Evolutionary conservation across 164 flowering plant genomes (phyloP).

Genomic region (Buxus sempervirens): DNA sequence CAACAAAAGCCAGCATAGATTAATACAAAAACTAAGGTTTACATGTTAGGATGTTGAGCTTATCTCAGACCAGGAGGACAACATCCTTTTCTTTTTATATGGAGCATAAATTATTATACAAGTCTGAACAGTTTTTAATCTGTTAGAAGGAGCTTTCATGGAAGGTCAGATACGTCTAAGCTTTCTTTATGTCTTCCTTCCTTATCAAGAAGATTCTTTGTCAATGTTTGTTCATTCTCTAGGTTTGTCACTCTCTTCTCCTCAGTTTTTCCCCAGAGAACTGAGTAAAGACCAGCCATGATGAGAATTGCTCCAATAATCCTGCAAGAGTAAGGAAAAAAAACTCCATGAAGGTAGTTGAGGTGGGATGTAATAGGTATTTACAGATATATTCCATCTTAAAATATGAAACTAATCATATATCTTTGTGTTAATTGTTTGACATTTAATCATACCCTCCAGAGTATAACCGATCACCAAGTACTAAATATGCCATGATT

Average conservation of each 20-base stretch:
- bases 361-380: neutral
- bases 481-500: constrained; percentile 58
- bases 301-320: constrained; percentile 61
- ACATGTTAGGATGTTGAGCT: constrained; percentile 15
- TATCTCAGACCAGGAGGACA: constrained; percentile 12
- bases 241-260: constrained; percentile 40
- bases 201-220: constrained; percentile 39
- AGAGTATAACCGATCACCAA: constrained; percentile 67
- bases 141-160: constrained; percentile 17
- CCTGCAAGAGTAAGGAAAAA: constrained; percentile 29
- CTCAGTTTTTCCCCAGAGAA: constrained; percentile 70
- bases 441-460: constrained; percentile 53
- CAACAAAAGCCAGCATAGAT: neutral
- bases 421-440: neutral
- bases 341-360: neutral
- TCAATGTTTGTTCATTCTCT: constrained; percentile 34
- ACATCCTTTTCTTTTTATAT: neutral
- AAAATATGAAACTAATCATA: too few relatives aligned
- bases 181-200: constrained; percentile 21
- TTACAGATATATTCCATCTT: neutral
- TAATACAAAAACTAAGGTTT: constrained; percentile 5
- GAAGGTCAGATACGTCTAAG: constrained; percentile 23
- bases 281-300: constrained; percentile 57
- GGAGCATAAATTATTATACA: too few relatives aligned
- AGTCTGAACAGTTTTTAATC: constrained; percentile 2